phyloP scores from a whole-genome alignment of 345 rosid species.

The Eucalyptus cloeziana region DNA sequence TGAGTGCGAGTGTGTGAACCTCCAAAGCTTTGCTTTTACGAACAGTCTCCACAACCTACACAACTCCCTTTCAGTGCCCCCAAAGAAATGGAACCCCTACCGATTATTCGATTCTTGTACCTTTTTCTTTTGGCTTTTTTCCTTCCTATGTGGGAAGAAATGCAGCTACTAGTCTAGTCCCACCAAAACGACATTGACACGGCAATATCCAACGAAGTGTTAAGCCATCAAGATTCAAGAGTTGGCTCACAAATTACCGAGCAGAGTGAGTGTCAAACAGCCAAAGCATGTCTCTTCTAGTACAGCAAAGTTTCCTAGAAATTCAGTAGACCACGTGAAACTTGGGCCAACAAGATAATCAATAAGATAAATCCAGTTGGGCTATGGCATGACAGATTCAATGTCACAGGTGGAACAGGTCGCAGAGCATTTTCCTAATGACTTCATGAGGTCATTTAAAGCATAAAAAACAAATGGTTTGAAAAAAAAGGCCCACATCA shows the following conservation, averaged over 20 bases:
- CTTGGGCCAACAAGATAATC: background rate
- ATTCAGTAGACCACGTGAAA: background rate
- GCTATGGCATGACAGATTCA: background rate
- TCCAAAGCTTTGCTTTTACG: background rate
- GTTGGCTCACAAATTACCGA: background rate
- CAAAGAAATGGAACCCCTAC: background rate
- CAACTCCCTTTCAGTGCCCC: background rate
- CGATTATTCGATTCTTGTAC: background rate
- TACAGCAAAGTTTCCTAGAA: background rate
- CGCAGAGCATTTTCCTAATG: background rate
- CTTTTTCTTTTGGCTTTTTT: background rate
- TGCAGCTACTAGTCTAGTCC: background rate
- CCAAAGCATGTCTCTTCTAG: background rate
- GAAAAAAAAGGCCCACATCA: constrained; percentile 1
- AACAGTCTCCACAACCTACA: background rate
- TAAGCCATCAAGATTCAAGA: background rate
- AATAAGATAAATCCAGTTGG: background rate
- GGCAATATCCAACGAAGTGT: background rate
- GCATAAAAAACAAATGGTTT: background rate
- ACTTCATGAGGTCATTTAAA: background rate
- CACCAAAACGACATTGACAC: background rate
- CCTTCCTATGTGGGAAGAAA: background rate
- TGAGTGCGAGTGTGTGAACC: background rate
- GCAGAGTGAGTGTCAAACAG: background rate
- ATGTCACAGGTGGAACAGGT: background rate